phyloP scores from a whole-genome alignment of 2,329 filamentous ascomycete species.

The Fusarium poae region DNA sequence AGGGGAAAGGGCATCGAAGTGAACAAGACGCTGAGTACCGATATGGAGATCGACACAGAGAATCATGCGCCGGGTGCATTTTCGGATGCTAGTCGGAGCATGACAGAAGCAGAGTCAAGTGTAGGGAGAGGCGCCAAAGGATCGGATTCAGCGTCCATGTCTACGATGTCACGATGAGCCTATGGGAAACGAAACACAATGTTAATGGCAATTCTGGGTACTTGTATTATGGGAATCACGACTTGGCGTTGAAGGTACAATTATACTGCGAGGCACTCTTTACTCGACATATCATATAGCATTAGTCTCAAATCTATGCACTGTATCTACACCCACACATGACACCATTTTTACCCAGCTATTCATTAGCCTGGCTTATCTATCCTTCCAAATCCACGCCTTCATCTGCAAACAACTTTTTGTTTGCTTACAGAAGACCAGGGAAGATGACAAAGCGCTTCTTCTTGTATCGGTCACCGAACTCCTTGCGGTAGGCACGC shows the following conservation, averaged over 20 bases:
- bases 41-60: constrained; percentile 44
- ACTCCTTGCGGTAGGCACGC: constrained; percentile 87
- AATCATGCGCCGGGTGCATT: constrained; percentile 47
- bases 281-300: constrained; percentile 2
- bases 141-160: constrained; percentile 56
- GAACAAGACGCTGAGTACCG: constrained; percentile 34
- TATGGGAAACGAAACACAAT: constrained; percentile 10
- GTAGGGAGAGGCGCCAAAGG: constrained; percentile 52
- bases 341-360: constrained; percentile 11
- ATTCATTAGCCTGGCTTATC: not conserved
- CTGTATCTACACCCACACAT: constrained; percentile 4
- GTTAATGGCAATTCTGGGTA: constrained; percentile 6
- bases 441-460: constrained; percentile 90
- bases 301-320: constrained; percentile 19
- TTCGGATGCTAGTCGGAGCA: constrained; percentile 56
- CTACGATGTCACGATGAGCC: constrained; percentile 49
- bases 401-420: not conserved
- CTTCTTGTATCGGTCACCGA: constrained; percentile 93
- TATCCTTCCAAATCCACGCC: not conserved
- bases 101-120: constrained; percentile 56
- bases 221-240: constrained; percentile 7
- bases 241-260: constrained; percentile 7
- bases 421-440: constrained; percentile 71
- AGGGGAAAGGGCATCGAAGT: constrained; percentile 25
- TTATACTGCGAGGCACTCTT: constrained; percentile 8